phyloP scores from a whole-genome alignment of 1,284 basidiomycete genomes.

The Coniferiporia weirii region DNA sequence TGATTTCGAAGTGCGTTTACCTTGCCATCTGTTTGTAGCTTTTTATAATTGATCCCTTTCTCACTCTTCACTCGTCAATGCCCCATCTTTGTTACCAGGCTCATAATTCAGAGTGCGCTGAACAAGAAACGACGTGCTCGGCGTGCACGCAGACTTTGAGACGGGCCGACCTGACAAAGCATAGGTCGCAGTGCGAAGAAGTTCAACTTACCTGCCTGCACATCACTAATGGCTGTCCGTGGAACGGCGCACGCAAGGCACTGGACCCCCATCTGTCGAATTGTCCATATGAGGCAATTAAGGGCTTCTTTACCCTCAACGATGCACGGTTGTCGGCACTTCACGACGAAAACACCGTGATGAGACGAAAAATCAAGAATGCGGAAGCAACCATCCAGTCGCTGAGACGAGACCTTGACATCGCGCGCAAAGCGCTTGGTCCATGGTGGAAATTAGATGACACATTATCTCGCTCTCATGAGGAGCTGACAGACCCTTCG shows the following conservation, averaged over 20 bases:
- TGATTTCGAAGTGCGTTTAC: slow-evolving; percentile 33
- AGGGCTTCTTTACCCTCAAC: slow-evolving; percentile 51
- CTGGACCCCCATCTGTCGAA: slow-evolving; percentile 39
- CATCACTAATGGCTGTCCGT: slow-evolving; percentile 47
- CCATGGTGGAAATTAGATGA: slow-evolving; percentile 53
- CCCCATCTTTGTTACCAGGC: slow-evolving; percentile 28
- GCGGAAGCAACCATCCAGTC: slow-evolving; percentile 47
- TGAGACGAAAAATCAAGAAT: slow-evolving; percentile 47
- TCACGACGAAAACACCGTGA: slow-evolving; percentile 53
- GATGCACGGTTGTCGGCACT: slow-evolving; percentile 40
- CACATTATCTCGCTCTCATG: slow-evolving; percentile 21
- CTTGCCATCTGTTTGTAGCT: background rate
- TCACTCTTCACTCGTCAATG: no score
- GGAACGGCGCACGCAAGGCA: slow-evolving; percentile 40
- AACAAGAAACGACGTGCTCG: slow-evolving; percentile 32
- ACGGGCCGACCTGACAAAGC: slow-evolving; percentile 31
- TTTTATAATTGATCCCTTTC: no score
- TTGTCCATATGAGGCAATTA: slow-evolving; percentile 61
- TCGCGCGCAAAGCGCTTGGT: slow-evolving; percentile 48
- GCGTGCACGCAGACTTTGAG: slow-evolving; percentile 35
- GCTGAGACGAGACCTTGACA: slow-evolving; percentile 47
- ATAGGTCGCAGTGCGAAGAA: slow-evolving; percentile 36
- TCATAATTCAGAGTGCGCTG: slow-evolving; percentile 36
- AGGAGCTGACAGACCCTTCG: slow-evolving; percentile 3
- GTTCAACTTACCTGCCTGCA: slow-evolving; percentile 45